These are phyloP conservation scores for Hippophae gyantsensis DNA, from an alignment of 306 rosid species.

Conservation along the genomic window DNA sequence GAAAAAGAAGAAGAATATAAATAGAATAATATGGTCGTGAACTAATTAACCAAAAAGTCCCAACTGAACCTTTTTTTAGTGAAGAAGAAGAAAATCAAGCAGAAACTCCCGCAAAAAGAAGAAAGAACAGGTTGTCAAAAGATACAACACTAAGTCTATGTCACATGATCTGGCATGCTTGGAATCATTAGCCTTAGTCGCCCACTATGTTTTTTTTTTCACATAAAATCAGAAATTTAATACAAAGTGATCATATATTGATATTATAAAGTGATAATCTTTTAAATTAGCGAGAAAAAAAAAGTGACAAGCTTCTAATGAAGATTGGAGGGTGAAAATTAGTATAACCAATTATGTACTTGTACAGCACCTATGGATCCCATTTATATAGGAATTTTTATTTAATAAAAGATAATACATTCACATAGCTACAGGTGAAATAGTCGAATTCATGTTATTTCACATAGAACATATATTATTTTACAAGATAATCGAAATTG, in stretches of 20 bases:
- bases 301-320: too few relatives aligned
- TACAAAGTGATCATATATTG: background rate
- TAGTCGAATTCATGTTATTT: too few relatives aligned
- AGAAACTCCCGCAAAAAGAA: slow-evolving; percentile 12
- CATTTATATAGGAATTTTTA: too few relatives aligned
- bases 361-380: too few relatives aligned
- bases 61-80: slow-evolving; percentile 18
- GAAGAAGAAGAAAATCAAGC: slow-evolving; percentile 13
- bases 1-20: slow-evolving; percentile 8
- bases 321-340: too few relatives aligned
- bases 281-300: background rate
- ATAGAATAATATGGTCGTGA: slow-evolving; percentile 53
- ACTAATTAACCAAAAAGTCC: slow-evolving; percentile 32
- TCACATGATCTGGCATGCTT: slow-evolving; percentile 45
- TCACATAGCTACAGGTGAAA: too few relatives aligned
- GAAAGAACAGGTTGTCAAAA: slow-evolving; percentile 41
- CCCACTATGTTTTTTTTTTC: slow-evolving; percentile 28
- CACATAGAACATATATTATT: too few relatives aligned
- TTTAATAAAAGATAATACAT: too few relatives aligned
- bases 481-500: too few relatives aligned
- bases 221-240: background rate
- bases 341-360: too few relatives aligned
- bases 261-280: slow-evolving; percentile 16
- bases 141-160: slow-evolving; percentile 40
- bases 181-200: slow-evolving; percentile 49